phyloP scores from a whole-genome alignment of 2,329 filamentous ascomycete genomes.

The Apiospora pterosperma region DNA sequence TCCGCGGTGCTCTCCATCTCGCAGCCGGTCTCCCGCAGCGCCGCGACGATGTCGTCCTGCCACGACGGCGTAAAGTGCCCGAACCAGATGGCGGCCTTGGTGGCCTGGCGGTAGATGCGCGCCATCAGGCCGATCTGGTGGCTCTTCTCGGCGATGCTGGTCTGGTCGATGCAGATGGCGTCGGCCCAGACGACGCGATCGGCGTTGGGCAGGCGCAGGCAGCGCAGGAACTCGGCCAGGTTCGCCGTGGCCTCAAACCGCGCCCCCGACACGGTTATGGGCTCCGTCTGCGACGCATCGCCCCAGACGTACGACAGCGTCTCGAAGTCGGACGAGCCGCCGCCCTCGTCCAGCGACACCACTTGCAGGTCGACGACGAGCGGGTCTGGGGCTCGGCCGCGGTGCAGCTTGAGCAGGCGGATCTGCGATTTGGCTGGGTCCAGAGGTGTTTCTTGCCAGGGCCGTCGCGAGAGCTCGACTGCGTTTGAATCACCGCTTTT shows the following conservation, averaged over 20 bases:
- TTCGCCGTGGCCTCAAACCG: not conserved
- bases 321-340: not conserved
- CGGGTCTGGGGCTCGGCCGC: not conserved
- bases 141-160: not conserved
- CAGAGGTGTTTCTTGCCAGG: not conserved
- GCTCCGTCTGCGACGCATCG: not conserved
- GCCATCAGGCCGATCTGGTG: not conserved
- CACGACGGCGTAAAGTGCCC: not conserved
- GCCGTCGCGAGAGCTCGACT: not conserved
- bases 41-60: not conserved
- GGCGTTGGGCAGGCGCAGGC: not conserved
- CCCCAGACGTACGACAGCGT: conserved; percentile 1
- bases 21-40: not conserved
- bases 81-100: not conserved
- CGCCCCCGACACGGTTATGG: not conserved
- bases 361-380: not conserved
- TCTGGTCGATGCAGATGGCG: conserved; percentile 1
- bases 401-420: not conserved
- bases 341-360: not conserved
- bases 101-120: not conserved
- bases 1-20: not conserved
- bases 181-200: not conserved
- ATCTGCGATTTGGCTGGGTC: not conserved
- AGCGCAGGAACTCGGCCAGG: not conserved
- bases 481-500: not conserved